A percentile compares a stretch with the other conserved stretches of the same genome.
These are phyloP conservation scores for Euphrasia arctica DNA, from an alignment of 305 asterid genomes.

Conservation along the genomic window DNA sequence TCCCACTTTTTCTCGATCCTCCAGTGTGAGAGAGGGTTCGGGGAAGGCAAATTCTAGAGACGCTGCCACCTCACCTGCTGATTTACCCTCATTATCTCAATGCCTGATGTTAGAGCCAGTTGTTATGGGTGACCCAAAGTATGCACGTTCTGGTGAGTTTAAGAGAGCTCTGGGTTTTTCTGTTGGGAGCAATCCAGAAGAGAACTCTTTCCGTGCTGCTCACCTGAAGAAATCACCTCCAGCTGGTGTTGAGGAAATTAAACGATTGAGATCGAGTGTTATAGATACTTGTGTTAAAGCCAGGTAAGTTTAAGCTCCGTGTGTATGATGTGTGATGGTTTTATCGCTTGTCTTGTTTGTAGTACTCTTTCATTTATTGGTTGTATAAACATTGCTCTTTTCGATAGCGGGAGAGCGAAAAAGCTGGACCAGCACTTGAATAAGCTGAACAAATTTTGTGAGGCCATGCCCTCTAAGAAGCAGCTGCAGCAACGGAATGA, in stretches of 20 bases:
- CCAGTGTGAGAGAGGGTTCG: constrained; percentile 82
- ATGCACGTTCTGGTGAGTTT: constrained; percentile 53
- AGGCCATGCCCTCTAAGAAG: constrained; percentile 61
- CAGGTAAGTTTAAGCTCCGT: constrained; percentile 45
- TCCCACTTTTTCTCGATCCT: constrained; percentile 59
- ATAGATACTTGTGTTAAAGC: constrained; percentile 68
- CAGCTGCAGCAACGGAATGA: constrained; percentile 82
- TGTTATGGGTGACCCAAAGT: constrained; percentile 52
- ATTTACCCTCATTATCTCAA: constrained; percentile 58
- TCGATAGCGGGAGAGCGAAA: constrained; percentile 75
- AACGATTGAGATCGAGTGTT: constrained; percentile 55
- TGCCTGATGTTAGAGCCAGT: constrained; percentile 75
- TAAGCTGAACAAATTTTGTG: constrained; percentile 59
- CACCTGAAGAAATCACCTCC: constrained; percentile 70
- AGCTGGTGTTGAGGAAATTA: constrained; percentile 62
- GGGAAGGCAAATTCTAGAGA: constrained; percentile 66
- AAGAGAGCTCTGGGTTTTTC: constrained; percentile 67
- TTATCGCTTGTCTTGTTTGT: constrained; percentile 12
- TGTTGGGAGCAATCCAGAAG: constrained; percentile 66
- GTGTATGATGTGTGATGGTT: background rate
- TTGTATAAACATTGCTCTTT: constrained; percentile 25
- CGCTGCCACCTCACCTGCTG: constrained; percentile 47
- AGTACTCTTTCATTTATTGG: constrained; percentile 6
- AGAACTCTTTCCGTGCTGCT: constrained; percentile 51
- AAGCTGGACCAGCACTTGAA: constrained; percentile 70